Evolutionary conservation across 2,329 filamentous ascomycete species (phyloP).

Genomic region (Fusarium sp.): DNA sequence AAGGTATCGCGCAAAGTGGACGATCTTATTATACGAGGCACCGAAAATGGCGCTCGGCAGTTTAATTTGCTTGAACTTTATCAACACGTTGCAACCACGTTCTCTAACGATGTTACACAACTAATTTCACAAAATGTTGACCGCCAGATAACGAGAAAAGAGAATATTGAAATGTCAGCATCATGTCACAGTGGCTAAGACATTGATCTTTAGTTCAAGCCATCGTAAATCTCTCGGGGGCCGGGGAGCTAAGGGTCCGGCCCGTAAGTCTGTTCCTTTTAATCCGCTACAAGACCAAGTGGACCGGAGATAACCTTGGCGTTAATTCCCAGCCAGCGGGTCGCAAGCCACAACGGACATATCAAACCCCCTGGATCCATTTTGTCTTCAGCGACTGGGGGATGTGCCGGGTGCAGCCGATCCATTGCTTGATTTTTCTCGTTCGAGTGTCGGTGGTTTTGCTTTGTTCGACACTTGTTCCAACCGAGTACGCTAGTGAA

Average conservation of each 20-base stretch:
- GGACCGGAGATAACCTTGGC: neutral
- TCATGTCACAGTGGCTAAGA: neutral
- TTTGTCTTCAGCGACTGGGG: neutral
- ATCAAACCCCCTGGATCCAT: neutral
- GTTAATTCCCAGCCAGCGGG: neutral
- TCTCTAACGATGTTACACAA: neutral
- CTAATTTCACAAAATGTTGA: neutral
- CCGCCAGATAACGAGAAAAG: neutral
- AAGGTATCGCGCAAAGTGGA: neutral
- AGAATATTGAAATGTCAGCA: neutral
- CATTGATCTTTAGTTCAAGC: neutral
- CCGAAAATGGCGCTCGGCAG: neutral
- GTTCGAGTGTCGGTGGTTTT: neutral
- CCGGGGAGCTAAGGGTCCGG: constrained; percentile 2
- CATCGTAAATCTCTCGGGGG: no score
- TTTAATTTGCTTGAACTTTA: neutral
- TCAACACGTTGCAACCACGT: neutral
- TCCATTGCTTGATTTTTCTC: neutral
- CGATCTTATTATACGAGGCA: neutral
- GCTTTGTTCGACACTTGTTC: neutral
- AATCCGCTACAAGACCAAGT: neutral
- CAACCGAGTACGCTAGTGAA: neutral
- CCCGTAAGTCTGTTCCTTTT: neutral
- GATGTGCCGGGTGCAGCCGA: neutral
- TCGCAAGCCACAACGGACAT: neutral